These are phyloP conservation scores for Bruguiera hainesii DNA, from an alignment of 441 rosid species.

Conservation along the genomic window DNA sequence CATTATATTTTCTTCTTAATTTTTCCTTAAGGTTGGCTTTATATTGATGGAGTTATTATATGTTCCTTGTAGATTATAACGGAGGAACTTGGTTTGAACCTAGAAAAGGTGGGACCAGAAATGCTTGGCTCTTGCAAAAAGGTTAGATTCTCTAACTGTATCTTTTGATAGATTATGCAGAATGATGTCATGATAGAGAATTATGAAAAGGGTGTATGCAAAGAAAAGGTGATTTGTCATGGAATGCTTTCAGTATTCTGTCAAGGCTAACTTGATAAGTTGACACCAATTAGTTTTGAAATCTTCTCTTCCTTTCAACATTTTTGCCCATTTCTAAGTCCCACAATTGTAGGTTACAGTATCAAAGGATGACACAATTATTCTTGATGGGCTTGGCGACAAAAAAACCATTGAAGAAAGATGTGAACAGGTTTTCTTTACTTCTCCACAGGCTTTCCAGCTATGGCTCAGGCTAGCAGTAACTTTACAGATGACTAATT, in stretches of 20 bases:
- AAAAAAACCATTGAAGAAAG: constrained; percentile 73
- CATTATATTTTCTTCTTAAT: no score
- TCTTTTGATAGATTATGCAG: no score
- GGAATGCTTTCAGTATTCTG: no score
- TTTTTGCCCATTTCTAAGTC: no score
- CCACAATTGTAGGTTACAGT: constrained; percentile 46
- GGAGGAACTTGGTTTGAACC: constrained; percentile 82
- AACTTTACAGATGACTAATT: no score
- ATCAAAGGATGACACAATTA: constrained; percentile 77
- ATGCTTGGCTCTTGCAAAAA: constrained; percentile 85
- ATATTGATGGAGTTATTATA: not conserved
- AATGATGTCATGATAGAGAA: no score
- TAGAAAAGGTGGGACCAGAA: constrained; percentile 69
- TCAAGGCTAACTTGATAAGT: not conserved
- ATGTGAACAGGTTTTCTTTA: constrained; percentile 60
- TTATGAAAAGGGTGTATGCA: no score
- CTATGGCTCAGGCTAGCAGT: no score
- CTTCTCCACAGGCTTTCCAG: no score
- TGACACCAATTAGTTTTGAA: not conserved
- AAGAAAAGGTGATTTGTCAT: no score
- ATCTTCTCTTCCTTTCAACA: not conserved
- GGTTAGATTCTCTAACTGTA: constrained; percentile 26
- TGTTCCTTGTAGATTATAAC: constrained; percentile 54
- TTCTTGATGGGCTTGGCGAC: constrained; percentile 86
- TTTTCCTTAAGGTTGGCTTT: not conserved